These are phyloP conservation scores for Myochromella boudieri DNA, from an alignment of 768 basidiomycete species.

Conservation along the genomic window DNA sequence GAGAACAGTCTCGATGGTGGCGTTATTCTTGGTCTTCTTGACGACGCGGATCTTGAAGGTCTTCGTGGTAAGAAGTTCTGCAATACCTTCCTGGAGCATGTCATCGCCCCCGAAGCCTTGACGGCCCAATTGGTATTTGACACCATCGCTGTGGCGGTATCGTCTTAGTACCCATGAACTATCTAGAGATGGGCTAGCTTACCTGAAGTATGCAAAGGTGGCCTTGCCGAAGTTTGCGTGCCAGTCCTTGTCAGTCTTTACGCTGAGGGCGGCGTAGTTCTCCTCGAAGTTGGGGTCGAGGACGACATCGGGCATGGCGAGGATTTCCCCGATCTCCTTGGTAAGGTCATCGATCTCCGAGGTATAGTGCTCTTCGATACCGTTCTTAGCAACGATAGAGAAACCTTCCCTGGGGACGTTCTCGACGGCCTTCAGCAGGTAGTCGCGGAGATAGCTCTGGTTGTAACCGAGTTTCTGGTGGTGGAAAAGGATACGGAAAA, in stretches of 20 bases:
- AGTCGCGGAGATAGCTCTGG: conserved; percentile 23
- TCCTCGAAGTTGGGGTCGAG: conserved; percentile 39
- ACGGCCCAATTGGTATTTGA: conserved; percentile 29
- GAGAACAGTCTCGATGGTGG: conserved; percentile 30
- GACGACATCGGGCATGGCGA: conserved; percentile 31
- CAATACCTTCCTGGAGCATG: conserved; percentile 41
- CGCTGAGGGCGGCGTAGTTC: conserved; percentile 28
- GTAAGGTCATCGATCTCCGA: conserved; percentile 28
- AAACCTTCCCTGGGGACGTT: conserved; percentile 29
- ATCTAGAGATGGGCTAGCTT: neutral
- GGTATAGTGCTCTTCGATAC: conserved; percentile 33
- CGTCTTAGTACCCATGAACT: neutral
- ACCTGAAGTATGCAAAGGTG: conserved; percentile 30
- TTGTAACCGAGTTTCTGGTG: conserved; percentile 33
- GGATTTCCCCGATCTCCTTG: conserved; percentile 28
- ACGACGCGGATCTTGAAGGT: conserved; percentile 39
- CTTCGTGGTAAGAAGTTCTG: conserved; percentile 32
- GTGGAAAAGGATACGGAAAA: conserved; percentile 39
- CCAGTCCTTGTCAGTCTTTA: conserved; percentile 29
- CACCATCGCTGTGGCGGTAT: conserved; percentile 24
- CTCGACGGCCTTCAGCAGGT: conserved; percentile 32
- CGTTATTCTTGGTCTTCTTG: conserved; percentile 25
- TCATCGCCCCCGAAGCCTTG: conserved; percentile 38
- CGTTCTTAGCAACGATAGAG: conserved; percentile 33
- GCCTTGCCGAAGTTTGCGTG: conserved; percentile 27